Percentiles rank a stretch among this genome's conserved stretches.
phyloP scores from a whole-genome alignment of 768 basidiomycete genomes.

The Podaxis sp. region DNA sequence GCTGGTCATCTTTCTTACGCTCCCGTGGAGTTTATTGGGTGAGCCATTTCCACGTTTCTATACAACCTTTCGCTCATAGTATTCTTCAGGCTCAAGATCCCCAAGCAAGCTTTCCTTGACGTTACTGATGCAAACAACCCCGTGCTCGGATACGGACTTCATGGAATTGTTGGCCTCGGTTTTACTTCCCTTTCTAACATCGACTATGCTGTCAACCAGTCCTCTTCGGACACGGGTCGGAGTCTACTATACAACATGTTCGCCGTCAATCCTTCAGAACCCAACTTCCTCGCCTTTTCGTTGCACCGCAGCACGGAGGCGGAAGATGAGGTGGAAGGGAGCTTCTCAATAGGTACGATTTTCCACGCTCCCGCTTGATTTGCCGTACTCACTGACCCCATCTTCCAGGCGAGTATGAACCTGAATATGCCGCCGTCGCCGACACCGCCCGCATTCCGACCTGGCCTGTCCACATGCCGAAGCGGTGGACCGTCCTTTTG shows the following conservation, averaged over 20 bases:
- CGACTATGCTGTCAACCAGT: conserved; percentile 57
- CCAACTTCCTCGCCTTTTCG: conserved; percentile 81
- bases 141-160: conserved; percentile 67
- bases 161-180: conserved; percentile 75
- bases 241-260: conserved; percentile 79
- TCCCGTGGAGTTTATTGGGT: conserved; percentile 71
- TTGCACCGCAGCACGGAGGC: conserved; percentile 59
- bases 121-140: conserved; percentile 67
- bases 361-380: not conserved
- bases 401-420: conserved; percentile 62
- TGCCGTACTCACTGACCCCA: conserved; percentile 1
- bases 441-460: conserved; percentile 64
- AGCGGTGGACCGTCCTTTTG: conserved; percentile 75
- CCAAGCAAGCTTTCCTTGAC: conserved; percentile 74
- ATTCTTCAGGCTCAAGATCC: conserved; percentile 51
- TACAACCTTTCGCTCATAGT: not conserved
- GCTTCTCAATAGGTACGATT: conserved; percentile 65
- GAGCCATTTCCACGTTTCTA: conserved; percentile 20
- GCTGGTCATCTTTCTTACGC: conserved; percentile 63
- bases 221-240: conserved; percentile 60
- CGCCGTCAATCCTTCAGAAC: conserved; percentile 60
- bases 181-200: conserved; percentile 77
- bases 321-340: conserved; percentile 60
- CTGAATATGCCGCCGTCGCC: conserved; percentile 59
- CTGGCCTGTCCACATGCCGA: conserved; percentile 64